Conservation (phyloP, 768 basidiomycete species). For the Rhodotorula babjevae region DNA sequence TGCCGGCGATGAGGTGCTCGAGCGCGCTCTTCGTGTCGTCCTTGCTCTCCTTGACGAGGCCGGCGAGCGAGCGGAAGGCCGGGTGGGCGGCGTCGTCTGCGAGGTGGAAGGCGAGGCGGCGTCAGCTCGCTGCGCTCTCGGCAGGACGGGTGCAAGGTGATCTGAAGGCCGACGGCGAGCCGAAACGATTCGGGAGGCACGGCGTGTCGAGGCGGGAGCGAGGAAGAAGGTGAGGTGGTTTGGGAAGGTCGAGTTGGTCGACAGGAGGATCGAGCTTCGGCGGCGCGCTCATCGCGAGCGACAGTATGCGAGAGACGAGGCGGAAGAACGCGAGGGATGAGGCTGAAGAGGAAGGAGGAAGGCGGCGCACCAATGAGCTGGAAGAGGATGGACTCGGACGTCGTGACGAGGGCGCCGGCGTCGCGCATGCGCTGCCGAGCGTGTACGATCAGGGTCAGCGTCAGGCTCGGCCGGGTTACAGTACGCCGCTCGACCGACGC, state of each 20-base stretch:
- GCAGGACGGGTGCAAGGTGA: too few species aligned
- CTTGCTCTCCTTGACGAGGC: constrained; percentile 72
- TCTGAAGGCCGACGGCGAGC: too few species aligned
- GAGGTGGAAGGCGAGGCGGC: constrained; percentile 41
- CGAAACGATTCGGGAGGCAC: too few species aligned
- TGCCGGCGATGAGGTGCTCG: constrained; percentile 17
- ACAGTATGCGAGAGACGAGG: too few species aligned
- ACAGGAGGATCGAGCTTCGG: constrained; percentile 5
- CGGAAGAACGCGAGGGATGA: background rate
- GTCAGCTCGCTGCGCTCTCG: background rate
- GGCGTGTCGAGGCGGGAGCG: too few species aligned
- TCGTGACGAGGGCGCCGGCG: constrained; percentile 66
- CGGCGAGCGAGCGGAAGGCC: constrained; percentile 67
- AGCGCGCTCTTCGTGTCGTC: constrained; percentile 52
- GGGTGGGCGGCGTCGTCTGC: constrained; percentile 61
- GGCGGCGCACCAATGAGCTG: constrained; percentile 60
- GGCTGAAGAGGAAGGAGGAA: too few species aligned
- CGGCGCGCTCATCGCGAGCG: background rate
- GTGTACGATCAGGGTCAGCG: constrained; percentile 22
- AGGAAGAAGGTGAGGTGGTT: background rate
- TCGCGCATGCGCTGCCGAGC: constrained; percentile 47
- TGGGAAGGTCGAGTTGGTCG: constrained; percentile 4
- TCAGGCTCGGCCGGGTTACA: too few species aligned
- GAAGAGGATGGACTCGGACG: constrained; percentile 75
- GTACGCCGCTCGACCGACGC: too few species aligned